Conservation (phyloP, 2,329 filamentous ascomycete genomes). For the Nannizziopsis arthrosporioides region DNA sequence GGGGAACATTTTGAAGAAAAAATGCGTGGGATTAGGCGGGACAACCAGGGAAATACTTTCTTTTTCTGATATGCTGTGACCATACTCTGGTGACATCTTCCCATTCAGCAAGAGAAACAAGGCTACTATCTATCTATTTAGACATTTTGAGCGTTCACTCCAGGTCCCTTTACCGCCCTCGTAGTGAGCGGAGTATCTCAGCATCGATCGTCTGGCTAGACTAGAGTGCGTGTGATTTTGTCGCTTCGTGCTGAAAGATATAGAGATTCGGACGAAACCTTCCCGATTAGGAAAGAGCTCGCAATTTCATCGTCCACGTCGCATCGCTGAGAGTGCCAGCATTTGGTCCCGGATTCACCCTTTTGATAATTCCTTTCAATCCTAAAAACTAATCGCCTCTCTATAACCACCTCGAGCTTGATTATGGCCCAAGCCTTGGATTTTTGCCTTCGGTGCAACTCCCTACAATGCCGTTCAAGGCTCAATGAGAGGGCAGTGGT, state of each 20-base stretch:
- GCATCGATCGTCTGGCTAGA: too few species aligned
- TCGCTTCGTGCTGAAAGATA: too few species aligned
- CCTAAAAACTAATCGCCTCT: neutral
- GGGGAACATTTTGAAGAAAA: constrained; percentile 58
- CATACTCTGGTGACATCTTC: neutral
- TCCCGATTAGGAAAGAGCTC: constrained; percentile 4
- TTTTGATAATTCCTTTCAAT: too few species aligned
- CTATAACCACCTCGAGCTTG: neutral
- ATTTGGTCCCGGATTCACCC: too few species aligned
- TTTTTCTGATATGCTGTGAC: constrained; percentile 51
- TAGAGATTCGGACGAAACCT: neutral
- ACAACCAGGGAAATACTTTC: constrained; percentile 81
- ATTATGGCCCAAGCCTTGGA: constrained; percentile 48
- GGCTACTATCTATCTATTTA: neutral
- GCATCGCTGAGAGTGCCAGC: too few species aligned
- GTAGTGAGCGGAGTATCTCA: too few species aligned
- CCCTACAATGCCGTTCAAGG: constrained; percentile 59
- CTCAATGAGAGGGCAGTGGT: constrained; percentile 64
- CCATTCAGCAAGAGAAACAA: too few species aligned
- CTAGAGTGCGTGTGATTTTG: too few species aligned
- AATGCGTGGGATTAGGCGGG: constrained; percentile 63
- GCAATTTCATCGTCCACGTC: neutral
- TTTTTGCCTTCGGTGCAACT: constrained; percentile 64
- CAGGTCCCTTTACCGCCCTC: too few species aligned
- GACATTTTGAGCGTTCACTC: neutral